Conservation (phyloP, 345 rosid species). For the Physaria fendleri region DNA sequence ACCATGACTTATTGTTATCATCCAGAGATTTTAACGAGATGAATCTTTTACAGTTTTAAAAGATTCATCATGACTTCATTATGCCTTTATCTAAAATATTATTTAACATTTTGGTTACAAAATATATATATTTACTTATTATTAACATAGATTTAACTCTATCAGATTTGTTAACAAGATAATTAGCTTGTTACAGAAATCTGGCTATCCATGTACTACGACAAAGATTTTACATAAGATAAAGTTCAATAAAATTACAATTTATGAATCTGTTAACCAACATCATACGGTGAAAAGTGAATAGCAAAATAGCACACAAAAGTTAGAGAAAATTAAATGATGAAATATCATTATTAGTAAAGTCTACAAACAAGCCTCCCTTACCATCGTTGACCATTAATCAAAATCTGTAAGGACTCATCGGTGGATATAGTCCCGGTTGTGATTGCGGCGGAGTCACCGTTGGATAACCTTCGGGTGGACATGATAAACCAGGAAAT, state of each 20-base stretch:
- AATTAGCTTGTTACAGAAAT: no score
- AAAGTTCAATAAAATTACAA: not conserved
- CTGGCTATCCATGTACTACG: no score
- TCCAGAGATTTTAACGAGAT: not conserved
- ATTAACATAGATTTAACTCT: no score
- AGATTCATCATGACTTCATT: no score
- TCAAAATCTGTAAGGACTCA: conserved; percentile 17
- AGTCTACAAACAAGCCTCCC: not conserved
- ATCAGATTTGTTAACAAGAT: no score
- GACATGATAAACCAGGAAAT: conserved; percentile 18
- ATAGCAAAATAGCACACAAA: not conserved
- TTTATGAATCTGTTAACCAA: not conserved
- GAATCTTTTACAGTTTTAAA: not conserved
- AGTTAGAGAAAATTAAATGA: not conserved
- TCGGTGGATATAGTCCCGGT: conserved; percentile 22
- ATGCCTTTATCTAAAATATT: no score
- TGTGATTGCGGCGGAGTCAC: conserved; percentile 12
- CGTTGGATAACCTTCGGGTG: conserved; percentile 24
- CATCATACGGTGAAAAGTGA: not conserved
- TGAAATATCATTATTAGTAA: not conserved
- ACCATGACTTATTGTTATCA: no score
- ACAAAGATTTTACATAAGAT: not conserved
- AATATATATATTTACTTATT: no score
- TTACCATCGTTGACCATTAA: not conserved
- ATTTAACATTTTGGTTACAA: no score